phyloP scores from a whole-genome alignment of 2,329 filamentous ascomycete species.

The Plectosphaerella sp. region DNA sequence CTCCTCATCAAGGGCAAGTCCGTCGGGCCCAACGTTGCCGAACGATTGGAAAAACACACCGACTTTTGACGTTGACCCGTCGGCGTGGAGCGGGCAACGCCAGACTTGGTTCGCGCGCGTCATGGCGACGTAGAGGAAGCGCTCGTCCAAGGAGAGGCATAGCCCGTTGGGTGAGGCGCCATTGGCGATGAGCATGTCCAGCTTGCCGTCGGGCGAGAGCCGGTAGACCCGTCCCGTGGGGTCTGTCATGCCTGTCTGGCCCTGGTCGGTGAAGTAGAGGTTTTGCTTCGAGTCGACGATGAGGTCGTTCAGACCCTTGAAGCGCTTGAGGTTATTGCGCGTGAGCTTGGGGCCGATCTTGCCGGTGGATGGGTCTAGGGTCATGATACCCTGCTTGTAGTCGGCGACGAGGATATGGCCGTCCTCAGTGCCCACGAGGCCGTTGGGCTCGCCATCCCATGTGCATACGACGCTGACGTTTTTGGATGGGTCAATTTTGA shows the following conservation, averaged over 20 bases:
- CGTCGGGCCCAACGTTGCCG: slow-evolving; percentile 34
- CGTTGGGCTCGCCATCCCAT: slow-evolving; percentile 37
- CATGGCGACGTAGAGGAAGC: slow-evolving; percentile 34
- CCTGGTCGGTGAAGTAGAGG: slow-evolving; percentile 40
- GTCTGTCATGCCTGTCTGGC: slow-evolving; percentile 37
- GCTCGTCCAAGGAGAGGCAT: slow-evolving; percentile 30
- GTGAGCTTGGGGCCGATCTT: slow-evolving; percentile 24
- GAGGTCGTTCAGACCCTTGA: slow-evolving; percentile 38
- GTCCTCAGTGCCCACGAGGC: slow-evolving; percentile 24
- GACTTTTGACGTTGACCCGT: slow-evolving; percentile 31
- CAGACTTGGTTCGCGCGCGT: slow-evolving; percentile 35
- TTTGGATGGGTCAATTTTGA: slow-evolving; percentile 24
- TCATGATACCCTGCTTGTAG: slow-evolving; percentile 36
- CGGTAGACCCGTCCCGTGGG: slow-evolving; percentile 34
- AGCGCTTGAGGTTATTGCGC: slow-evolving; percentile 33
- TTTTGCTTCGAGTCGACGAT: slow-evolving; percentile 29
- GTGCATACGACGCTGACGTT: slow-evolving; percentile 21
- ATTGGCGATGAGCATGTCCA: slow-evolving; percentile 31
- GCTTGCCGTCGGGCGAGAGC: slow-evolving; percentile 23
- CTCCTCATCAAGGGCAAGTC: slow-evolving; percentile 32
- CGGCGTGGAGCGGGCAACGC: slow-evolving; percentile 29
- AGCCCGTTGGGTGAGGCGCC: slow-evolving; percentile 33
- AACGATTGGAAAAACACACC: slow-evolving; percentile 35
- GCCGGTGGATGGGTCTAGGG: slow-evolving; percentile 23
- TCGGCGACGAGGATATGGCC: slow-evolving; percentile 31